Conservation (phyloP, 192 early-diverging fungal species). For the Rhizophagus clarus region DNA sequence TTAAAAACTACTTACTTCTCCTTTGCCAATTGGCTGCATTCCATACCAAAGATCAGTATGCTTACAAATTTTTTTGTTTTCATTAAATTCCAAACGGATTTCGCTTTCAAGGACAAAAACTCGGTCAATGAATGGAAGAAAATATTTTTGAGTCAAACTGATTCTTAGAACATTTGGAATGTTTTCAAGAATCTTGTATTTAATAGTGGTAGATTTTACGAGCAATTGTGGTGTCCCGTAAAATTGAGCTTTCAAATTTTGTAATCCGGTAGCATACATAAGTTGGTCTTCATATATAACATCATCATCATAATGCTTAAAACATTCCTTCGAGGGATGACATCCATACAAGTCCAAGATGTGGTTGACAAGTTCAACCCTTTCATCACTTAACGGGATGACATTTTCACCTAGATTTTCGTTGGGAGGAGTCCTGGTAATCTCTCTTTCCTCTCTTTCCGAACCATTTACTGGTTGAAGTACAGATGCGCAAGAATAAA, state of each 20-base stretch:
- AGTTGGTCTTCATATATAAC: slow-evolving; percentile 19
- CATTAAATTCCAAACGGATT: background rate
- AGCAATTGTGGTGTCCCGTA: slow-evolving; percentile 2
- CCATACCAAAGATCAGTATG: background rate
- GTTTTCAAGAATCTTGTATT: background rate
- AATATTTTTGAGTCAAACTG: background rate
- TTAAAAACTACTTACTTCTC: background rate
- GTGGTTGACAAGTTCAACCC: background rate
- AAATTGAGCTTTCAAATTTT: slow-evolving; percentile 9
- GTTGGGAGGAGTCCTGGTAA: background rate
- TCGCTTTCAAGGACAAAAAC: background rate
- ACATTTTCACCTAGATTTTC: background rate
- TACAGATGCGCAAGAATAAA: background rate
- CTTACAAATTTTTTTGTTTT: background rate
- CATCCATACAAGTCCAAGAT: background rate
- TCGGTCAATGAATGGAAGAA: background rate
- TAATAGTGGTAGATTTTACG: background rate
- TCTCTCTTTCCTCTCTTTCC: background rate
- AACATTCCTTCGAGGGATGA: background rate
- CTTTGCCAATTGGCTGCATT: background rate
- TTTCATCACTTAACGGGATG: background rate
- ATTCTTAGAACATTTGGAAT: background rate
- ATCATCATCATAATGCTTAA: background rate
- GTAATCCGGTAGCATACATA: background rate
- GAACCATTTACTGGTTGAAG: background rate